These are phyloP conservation scores for Suaeda aralocaspica DNA, from an alignment of 148 eudicot genomes.

Conservation along the genomic window DNA sequence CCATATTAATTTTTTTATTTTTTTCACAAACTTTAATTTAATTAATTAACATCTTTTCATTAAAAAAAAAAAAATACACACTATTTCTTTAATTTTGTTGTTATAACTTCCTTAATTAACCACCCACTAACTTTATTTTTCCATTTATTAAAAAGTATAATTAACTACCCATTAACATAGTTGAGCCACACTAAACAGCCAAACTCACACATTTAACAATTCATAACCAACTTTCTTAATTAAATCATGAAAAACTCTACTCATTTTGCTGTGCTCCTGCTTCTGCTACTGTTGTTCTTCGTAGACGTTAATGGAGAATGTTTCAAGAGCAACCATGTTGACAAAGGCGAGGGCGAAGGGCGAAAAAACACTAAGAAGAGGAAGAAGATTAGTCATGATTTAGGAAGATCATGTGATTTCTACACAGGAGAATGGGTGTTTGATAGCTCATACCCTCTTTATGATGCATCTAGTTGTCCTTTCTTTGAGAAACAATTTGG, in stretches of 20 bases:
- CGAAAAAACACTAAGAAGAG: not conserved
- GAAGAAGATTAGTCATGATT: not conserved
- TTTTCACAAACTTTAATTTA: too few relatives aligned
- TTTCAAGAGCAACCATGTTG: not conserved
- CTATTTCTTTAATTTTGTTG: constrained; percentile 10
- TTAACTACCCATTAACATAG: not conserved
- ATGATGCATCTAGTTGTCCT: constrained; percentile 26
- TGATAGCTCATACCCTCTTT: constrained; percentile 35
- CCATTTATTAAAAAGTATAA: too few relatives aligned
- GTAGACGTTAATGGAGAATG: constrained; percentile 7
- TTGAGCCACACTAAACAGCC: not conserved
- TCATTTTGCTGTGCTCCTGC: not conserved
- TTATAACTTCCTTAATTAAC: not conserved
- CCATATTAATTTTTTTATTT: too few relatives aligned
- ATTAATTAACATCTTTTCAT: too few relatives aligned
- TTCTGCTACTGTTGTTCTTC: not conserved
- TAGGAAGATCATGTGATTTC: constrained; percentile 29
- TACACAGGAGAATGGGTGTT: constrained; percentile 34
- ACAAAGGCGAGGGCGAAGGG: not conserved
- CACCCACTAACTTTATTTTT: not conserved
- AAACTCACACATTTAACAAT: constrained; percentile 12
- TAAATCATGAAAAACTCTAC: constrained; percentile 7
- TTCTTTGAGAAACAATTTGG: constrained; percentile 40
- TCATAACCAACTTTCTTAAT: constrained; percentile 8
- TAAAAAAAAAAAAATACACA: not conserved